Evolutionary conservation across 2,329 filamentous ascomycete species (phyloP).

Genomic region (Nigrospora osmanthi): DNA sequence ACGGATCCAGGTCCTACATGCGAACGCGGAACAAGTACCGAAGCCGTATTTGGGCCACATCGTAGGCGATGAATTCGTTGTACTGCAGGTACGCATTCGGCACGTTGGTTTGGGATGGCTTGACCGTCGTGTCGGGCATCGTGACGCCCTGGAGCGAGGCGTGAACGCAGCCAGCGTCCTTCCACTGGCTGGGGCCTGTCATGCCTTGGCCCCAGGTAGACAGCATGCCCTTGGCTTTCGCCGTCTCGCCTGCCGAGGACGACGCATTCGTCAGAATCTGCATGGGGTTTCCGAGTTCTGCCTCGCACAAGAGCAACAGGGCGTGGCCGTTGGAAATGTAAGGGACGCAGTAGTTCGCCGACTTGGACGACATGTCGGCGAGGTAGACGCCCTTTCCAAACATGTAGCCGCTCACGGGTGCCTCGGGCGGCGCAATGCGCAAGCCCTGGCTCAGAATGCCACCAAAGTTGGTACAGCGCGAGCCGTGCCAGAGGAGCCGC

Average conservation of each 20-base stretch:
- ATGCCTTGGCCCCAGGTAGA: constrained; percentile 65
- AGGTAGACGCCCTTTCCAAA: constrained; percentile 88
- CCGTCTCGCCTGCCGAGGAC: constrained; percentile 57
- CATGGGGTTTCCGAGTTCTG: constrained; percentile 71
- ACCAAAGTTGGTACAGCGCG: constrained; percentile 74
- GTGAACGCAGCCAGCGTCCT: constrained; percentile 63
- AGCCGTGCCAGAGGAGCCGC: constrained; percentile 82
- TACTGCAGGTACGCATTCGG: constrained; percentile 45
- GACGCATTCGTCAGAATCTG: constrained; percentile 50
- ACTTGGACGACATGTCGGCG: constrained; percentile 78
- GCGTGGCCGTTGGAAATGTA: constrained; percentile 59
- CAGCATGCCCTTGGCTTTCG: constrained; percentile 49
- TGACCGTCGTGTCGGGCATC: constrained; percentile 50
- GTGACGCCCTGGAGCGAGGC: constrained; percentile 56
- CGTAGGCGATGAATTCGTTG: constrained; percentile 70
- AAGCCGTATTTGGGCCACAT: constrained; percentile 61
- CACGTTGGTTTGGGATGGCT: constrained; percentile 40
- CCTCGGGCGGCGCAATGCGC: constrained; percentile 81
- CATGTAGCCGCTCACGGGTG: constrained; percentile 75
- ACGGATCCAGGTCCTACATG: constrained; percentile 26
- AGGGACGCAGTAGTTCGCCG: constrained; percentile 66
- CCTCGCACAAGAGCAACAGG: constrained; percentile 76
- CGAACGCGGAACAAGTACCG: constrained; percentile 62
- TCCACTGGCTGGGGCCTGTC: constrained; percentile 62
- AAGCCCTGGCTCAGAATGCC: constrained; percentile 83